phyloP scores from a whole-genome alignment of 768 basidiomycete genomes.

The Fomitopsis pulvina region DNA sequence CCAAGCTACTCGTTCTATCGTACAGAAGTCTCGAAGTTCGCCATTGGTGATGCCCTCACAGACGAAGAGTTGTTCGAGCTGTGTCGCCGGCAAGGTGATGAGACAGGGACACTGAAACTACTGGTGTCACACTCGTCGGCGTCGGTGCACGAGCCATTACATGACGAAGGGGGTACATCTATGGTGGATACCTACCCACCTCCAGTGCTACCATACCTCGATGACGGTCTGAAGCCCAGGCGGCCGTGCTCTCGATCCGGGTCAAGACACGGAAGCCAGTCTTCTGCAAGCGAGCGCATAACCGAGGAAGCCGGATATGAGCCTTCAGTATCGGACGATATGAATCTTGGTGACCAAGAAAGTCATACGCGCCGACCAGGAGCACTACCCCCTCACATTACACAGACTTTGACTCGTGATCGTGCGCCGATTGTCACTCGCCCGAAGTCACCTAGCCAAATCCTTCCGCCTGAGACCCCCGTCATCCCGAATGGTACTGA shows the following conservation, averaged over 20 bases:
- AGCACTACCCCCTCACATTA: conserved; percentile 31
- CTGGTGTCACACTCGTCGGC: conserved; percentile 65
- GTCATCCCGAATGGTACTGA: background rate
- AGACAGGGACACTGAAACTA: conserved; percentile 78
- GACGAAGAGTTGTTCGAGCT: conserved; percentile 67
- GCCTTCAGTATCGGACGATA: conserved; percentile 49
- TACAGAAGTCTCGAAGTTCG: conserved; percentile 78
- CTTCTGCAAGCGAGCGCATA: conserved; percentile 58
- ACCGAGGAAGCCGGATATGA: conserved; percentile 63
- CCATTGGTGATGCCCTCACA: conserved; percentile 65
- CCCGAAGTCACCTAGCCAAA: conserved; percentile 12
- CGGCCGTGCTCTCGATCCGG: conserved; percentile 42
- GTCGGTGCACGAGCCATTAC: conserved; percentile 47
- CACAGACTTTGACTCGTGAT: background rate
- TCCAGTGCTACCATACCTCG: conserved; percentile 39
- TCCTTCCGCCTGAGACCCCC: conserved; percentile 5
- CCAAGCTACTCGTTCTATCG: conserved; percentile 73
- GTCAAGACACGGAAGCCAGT: conserved; percentile 64
- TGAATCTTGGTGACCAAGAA: conserved; percentile 55
- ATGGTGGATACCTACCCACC: conserved; percentile 44
- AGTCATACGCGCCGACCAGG: conserved; percentile 31
- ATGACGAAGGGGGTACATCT: conserved; percentile 26
- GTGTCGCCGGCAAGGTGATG: conserved; percentile 68
- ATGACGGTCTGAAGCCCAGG: conserved; percentile 29
- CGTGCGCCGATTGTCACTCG: background rate